Conservation (phyloP, 495 filamentous ascomycete species). For the Annulohypoxylon moriforme region DNA sequence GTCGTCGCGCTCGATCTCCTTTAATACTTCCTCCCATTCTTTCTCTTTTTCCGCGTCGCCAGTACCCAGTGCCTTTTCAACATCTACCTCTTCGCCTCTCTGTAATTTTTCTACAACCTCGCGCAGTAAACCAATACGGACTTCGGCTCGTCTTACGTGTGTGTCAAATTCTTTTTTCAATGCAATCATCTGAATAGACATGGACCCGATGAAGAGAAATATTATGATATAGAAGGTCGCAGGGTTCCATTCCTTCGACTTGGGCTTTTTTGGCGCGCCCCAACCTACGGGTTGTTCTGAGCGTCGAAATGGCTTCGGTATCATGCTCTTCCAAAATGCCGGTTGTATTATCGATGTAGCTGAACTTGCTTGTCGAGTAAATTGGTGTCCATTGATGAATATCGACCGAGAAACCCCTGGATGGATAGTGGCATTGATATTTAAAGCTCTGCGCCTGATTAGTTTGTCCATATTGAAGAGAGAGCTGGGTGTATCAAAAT, state of each 20-base stretch:
- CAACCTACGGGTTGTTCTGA: slow-evolving; percentile 26
- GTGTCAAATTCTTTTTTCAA: slow-evolving; percentile 78
- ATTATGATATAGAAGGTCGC: slow-evolving; percentile 93
- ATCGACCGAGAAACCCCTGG: neutral
- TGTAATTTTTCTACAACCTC: slow-evolving; percentile 88
- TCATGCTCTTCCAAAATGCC: slow-evolving; percentile 76
- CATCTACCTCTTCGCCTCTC: slow-evolving; percentile 89
- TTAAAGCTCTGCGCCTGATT: slow-evolving; percentile 29
- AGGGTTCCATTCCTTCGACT: slow-evolving; percentile 86
- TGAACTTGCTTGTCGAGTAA: slow-evolving; percentile 43
- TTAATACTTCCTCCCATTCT: slow-evolving; percentile 92
- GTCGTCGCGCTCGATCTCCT: slow-evolving; percentile 84
- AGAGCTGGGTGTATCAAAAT: neutral
- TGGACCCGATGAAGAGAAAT: slow-evolving; percentile 89
- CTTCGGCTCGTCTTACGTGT: slow-evolving; percentile 79
- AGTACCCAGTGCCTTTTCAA: slow-evolving; percentile 83
- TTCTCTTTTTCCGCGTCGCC: slow-evolving; percentile 79
- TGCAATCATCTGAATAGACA: slow-evolving; percentile 90
- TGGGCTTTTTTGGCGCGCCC: slow-evolving; percentile 48
- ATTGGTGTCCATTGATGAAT: slow-evolving; percentile 13
- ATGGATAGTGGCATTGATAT: slow-evolving; percentile 1
- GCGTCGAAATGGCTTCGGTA: slow-evolving; percentile 62
- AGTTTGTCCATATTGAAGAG: slow-evolving; percentile 37
- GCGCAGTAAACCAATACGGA: slow-evolving; percentile 77
- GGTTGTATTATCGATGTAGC: slow-evolving; percentile 69